These are phyloP conservation scores for Massariosphaeria phaeospora DNA, from an alignment of 495 filamentous ascomycete genomes.

Conservation along the genomic window DNA sequence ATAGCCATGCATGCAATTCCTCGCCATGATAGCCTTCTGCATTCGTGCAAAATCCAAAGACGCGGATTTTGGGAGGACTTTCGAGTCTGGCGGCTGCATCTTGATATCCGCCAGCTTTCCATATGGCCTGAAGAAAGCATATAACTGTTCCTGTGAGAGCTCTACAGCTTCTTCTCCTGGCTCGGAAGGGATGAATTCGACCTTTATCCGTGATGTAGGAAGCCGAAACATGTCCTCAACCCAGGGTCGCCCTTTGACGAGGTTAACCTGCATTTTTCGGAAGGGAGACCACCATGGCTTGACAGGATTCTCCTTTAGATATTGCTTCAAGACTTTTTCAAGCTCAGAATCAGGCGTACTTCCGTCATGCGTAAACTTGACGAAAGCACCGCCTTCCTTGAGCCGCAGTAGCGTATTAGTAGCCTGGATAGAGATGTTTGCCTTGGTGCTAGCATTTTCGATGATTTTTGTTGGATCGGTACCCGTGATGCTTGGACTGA, in stretches of 20 bases:
- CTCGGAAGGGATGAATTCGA: conserved; percentile 74
- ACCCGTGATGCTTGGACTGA: conserved; percentile 54
- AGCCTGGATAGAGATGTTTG: conserved; percentile 56
- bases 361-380: conserved; percentile 69
- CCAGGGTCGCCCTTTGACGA: conserved; percentile 86
- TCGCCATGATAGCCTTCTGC: conserved; percentile 74
- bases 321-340: conserved; percentile 48
- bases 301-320: conserved; percentile 65
- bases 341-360: conserved; percentile 54
- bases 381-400: conserved; percentile 89
- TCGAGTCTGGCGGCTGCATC: conserved; percentile 74
- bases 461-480: conserved; percentile 59
- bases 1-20: conserved; percentile 90
- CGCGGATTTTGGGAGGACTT: conserved; percentile 72
- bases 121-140: conserved; percentile 81
- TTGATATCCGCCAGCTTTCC: conserved; percentile 81
- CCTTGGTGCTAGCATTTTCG: conserved; percentile 30
- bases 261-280: conserved; percentile 57
- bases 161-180: conserved; percentile 63
- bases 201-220: conserved; percentile 65
- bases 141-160: conserved; percentile 80
- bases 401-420: conserved; percentile 74
- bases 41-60: conserved; percentile 66
- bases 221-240: conserved; percentile 85
- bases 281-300: conserved; percentile 89